Evolutionary conservation across 306 rosid species (phyloP).

Genomic region (Prunus kanzakura): DNA sequence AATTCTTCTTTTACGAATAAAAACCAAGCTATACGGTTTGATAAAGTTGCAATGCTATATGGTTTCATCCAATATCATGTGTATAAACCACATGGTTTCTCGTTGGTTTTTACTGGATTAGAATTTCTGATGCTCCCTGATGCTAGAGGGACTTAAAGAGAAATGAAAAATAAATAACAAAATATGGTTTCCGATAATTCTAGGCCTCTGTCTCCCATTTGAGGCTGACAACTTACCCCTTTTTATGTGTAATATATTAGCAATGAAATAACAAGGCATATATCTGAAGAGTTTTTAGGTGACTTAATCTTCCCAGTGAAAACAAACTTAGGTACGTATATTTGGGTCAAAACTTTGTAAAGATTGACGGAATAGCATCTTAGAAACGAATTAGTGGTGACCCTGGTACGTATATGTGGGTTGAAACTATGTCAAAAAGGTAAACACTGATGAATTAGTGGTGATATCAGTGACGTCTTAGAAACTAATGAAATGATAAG

Average conservation of each 20-base stretch:
- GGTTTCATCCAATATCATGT: not conserved
- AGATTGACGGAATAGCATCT: too few species aligned
- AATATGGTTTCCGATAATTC: not conserved
- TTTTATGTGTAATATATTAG: too few species aligned
- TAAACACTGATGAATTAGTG: not conserved
- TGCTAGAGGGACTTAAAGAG: not conserved
- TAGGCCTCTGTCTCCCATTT: not conserved
- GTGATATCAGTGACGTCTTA: not conserved
- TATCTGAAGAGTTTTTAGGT: too few species aligned
- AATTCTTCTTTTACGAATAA: not conserved
- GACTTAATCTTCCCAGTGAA: not conserved
- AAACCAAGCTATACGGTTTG: not conserved
- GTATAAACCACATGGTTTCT: not conserved
- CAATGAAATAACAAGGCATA: not conserved
- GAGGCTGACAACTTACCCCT: not conserved
- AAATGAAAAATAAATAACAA: not conserved
- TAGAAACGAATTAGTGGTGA: too few species aligned
- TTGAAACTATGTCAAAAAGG: not conserved
- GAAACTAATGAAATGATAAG: not conserved
- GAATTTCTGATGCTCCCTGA: not conserved
- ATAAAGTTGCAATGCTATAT: not conserved
- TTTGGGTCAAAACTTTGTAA: too few species aligned
- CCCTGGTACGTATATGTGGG: not conserved
- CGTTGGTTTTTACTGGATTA: not conserved
- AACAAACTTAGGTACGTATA: not conserved